Evolutionary conservation across 345 rosid genomes (phyloP), one percentile per base, ranked within the genome.

Genomic region (Salix caprea): DNA sequence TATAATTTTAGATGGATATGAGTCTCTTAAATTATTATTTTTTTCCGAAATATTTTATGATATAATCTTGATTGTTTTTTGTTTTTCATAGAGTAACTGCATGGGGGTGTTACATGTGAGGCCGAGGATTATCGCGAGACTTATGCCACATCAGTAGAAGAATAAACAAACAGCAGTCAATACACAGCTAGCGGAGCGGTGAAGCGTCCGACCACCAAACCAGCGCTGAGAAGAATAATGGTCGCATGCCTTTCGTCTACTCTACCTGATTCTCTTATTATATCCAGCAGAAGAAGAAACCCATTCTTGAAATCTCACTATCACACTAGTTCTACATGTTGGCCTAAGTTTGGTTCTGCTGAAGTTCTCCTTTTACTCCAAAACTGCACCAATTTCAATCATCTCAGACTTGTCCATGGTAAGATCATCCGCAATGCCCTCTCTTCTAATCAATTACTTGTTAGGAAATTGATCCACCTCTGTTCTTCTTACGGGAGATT

Each of bases 401-500:
- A 88, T 7, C 79, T 92, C 58, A 92, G 84, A 85, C 92, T 87
- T 58, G 81, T 86, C 32, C 94, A 91, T 44, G 85, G 87, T 6
- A 86, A 76, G 74, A 84, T 90, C 72, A 88, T 90, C 60, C 86
- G 88, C 62, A 82, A 82, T 70, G 76, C 79, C 64, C 85, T 92
- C 77, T 61, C 82, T 10, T 65, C 71, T 70, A 88, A 89, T 78
- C 94, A 90, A 24, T 73, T 86, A 26, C 90, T 92, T 7, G 79
- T 83, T 65, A 84, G 97, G 68, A 87, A 92, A 69, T 70, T 92
- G 77, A 86, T 92, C 36, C 74, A 72, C 12, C 74, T 82, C 4
- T 88, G 86, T 71, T 91, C 87, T 24, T 89, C 87, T 7, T 83
- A 73, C 16, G 86, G 84, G 8, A 70, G 80, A 66, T 67, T 82